These are phyloP conservation scores for Aureobasidium namibiae DNA, from an alignment of 2,329 filamentous ascomycete species.

Conservation along the genomic window DNA sequence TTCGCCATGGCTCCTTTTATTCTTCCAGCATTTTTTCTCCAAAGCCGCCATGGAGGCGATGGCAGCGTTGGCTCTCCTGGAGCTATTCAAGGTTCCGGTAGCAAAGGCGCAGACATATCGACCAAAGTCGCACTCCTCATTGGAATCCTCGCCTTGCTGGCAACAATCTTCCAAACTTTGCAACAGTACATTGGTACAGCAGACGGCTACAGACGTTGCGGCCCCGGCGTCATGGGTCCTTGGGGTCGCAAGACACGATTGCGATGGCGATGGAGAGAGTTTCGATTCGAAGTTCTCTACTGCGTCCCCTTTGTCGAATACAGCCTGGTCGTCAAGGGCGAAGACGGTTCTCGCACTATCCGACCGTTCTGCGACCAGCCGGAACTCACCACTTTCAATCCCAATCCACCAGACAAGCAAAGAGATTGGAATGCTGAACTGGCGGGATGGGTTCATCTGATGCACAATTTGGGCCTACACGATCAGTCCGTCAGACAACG, in stretches of 20 bases:
- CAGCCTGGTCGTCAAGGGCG: not conserved
- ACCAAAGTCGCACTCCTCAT: not conserved
- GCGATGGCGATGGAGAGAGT: slow-evolving; percentile 6
- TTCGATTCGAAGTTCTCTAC: slow-evolving; percentile 8
- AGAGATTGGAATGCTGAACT: slow-evolving; percentile 8
- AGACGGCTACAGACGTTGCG: slow-evolving; percentile 6
- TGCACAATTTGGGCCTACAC: slow-evolving; percentile 10
- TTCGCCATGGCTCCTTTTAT: not conserved
- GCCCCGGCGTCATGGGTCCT: not conserved
- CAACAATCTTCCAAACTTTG: not conserved
- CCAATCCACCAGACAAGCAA: slow-evolving; percentile 4
- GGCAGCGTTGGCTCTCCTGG: not conserved
- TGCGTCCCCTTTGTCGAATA: not conserved
- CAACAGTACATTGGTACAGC: slow-evolving; percentile 7
- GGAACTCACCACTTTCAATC: slow-evolving; percentile 6
- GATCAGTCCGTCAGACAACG: not conserved
- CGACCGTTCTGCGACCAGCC: slow-evolving; percentile 2
- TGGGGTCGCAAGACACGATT: slow-evolving; percentile 3
- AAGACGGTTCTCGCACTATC: not conserved
- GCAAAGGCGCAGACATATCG: not conserved
- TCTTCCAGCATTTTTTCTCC: not conserved
- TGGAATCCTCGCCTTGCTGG: not conserved
- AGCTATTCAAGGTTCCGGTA: not conserved
- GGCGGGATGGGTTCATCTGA: slow-evolving; percentile 6
- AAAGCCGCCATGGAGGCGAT: not conserved